A percentile compares a stretch with the other conserved stretches of the same genome.
phyloP scores from a whole-genome alignment of 441 rosid species.

The Flueggea neowawraea region DNA sequence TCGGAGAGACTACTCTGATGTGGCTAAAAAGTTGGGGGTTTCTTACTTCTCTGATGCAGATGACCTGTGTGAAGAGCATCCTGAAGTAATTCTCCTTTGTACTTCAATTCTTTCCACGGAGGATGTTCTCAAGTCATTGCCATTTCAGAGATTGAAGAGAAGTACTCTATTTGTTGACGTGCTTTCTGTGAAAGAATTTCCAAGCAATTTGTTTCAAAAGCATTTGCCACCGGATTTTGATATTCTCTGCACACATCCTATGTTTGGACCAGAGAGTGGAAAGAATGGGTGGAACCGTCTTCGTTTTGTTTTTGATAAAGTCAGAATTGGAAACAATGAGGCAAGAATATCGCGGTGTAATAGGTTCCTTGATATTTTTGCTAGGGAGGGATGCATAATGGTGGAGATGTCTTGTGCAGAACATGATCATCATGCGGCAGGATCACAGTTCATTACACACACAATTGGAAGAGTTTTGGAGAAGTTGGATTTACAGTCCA shows the following conservation, averaged over 20 bases:
- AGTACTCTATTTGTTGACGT: conserved; percentile 79
- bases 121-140: conserved; percentile 56
- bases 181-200: conserved; percentile 74
- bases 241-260: conserved; percentile 69
- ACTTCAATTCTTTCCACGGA: conserved; percentile 69
- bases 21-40: conserved; percentile 45
- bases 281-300: conserved; percentile 58
- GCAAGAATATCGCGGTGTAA: conserved; percentile 37
- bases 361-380: conserved; percentile 48
- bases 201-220: conserved; percentile 53
- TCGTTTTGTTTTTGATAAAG: conserved; percentile 60
- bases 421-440: conserved; percentile 67
- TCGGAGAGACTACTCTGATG: conserved; percentile 48
- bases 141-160: conserved; percentile 63
- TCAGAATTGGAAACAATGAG: conserved; percentile 41
- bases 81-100: conserved; percentile 63
- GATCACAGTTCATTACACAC: conserved; percentile 74
- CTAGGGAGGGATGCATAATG: conserved; percentile 62
- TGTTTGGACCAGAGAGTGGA: conserved; percentile 82
- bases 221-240: conserved; percentile 47
- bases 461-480: conserved; percentile 62
- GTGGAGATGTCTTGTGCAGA: conserved; percentile 71
- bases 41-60: conserved; percentile 46
- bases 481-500: conserved; percentile 45
- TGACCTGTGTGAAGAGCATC: conserved; percentile 73